Evolutionary conservation across 2,329 filamentous ascomycete species (phyloP).

Genomic region (Ceratocystis ficicola): DNA sequence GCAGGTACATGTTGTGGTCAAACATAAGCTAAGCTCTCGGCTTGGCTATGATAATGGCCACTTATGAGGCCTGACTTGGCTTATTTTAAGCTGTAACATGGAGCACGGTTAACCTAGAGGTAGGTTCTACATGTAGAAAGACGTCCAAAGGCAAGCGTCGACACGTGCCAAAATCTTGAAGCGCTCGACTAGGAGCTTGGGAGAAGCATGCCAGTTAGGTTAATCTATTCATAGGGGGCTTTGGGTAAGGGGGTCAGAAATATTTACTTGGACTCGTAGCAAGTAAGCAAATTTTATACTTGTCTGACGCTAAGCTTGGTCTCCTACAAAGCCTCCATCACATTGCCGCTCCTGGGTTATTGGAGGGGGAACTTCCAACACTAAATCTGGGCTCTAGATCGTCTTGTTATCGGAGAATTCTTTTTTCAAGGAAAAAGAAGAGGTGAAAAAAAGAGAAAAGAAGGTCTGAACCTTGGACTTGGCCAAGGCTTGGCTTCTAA

Average conservation of each 20-base stretch:
- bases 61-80: background rate
- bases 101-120: background rate
- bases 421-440: background rate
- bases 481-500: conserved; percentile 6
- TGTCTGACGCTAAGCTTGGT: background rate
- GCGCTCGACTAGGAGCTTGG: background rate
- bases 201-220: background rate
- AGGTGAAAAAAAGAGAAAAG: background rate
- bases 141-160: background rate
- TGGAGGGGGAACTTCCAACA: background rate
- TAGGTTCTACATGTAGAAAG: background rate
- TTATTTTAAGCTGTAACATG: conserved; percentile 7
- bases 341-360: background rate
- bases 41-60: no score
- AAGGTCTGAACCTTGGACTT: conserved; percentile 3
- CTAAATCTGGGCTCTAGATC: background rate
- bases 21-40: no score
- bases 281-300: background rate
- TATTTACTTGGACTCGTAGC: background rate
- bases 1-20: no score
- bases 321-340: background rate
- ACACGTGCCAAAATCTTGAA: background rate
- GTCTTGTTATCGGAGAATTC: conserved; percentile 3
- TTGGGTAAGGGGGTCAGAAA: background rate
- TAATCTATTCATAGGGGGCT: no score